phyloP scores from a whole-genome alignment of 2,329 filamentous ascomycete species.

The Microsporum ferrugineum region DNA sequence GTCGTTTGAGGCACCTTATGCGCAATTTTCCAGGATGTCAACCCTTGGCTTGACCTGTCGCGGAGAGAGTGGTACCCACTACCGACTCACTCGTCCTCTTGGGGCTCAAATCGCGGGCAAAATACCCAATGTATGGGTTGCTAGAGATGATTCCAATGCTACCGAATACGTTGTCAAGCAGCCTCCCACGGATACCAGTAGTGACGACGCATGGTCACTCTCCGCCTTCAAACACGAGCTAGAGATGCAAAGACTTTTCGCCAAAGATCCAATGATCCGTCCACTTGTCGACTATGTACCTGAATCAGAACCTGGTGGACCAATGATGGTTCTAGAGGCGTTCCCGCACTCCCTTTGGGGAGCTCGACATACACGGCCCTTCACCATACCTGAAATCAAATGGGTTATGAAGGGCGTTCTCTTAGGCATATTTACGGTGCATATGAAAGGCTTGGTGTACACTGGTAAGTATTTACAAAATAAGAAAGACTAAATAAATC shows the following conservation, averaged over 20 bases:
- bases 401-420: conserved; percentile 15
- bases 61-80: conserved; percentile 8
- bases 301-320: conserved; percentile 10
- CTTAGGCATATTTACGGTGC: conserved; percentile 13
- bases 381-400: conserved; percentile 13
- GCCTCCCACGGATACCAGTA: conserved; percentile 5
- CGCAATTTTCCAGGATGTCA: no score
- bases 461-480: conserved; percentile 8
- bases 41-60: conserved; percentile 6
- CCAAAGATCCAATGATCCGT: conserved; percentile 12
- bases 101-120: conserved; percentile 7
- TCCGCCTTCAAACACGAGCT: conserved; percentile 13
- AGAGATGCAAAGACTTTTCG: conserved; percentile 14
- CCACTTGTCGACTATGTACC: conserved; percentile 8
- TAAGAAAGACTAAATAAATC: neutral
- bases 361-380: conserved; percentile 12
- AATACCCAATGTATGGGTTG: conserved; percentile 11
- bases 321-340: conserved; percentile 15
- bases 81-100: conserved; percentile 12
- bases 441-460: conserved; percentile 15
- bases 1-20: no score
- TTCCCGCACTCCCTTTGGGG: conserved; percentile 15
- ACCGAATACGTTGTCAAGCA: conserved; percentile 11
- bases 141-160: conserved; percentile 6
- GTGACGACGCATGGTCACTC: neutral